Evolutionary conservation across 306 rosid species (phyloP), one percentile per base, ranked within the genome.

Genomic region (Inga laurina): DNA sequence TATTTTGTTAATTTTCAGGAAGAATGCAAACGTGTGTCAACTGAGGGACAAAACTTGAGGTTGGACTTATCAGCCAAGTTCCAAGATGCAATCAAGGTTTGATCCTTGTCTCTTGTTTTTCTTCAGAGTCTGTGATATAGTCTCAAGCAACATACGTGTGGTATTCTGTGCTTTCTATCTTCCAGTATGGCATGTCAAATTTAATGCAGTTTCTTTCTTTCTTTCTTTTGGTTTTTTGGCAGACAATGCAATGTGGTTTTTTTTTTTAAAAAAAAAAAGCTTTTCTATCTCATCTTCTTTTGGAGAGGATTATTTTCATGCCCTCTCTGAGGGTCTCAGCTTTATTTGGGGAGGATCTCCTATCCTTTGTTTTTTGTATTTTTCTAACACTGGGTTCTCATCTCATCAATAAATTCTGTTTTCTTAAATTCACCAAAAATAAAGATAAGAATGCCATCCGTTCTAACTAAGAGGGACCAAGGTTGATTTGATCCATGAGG

Each of bases 41-140:
- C 92, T 10, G 99, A 96, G 91, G 99, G 99, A 52, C 99, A 93
- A 85, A 86, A 84, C 84, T 88, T 96, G 90, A 93, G 99, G 88
- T 80, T 92, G 83, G 99, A 93, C 79, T 85, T 96, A 70, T 96
- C 98, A 80, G 85, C 90, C 74, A 96, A 76, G 89, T 96, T 96
- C 85, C 99, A 96, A 88, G 98, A 93, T 88, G 99, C 99, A 54
- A 96, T 96, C 84, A 92, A 92, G 99, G 99, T 93, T 66, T 54
- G 88, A 30, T 69, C 37, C 6, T 75, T 78, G 52, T 62, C 64
- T 43, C 43, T 21, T 72, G 44, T 76, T 59, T 70, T 70, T n/a
- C 51, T 41, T 64, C 59, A 74, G 48, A 75, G 75, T 74, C 74
- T 74, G 41, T 66, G 75, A 80, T 46, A 65, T 80, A 18, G 27